phyloP scores from a whole-genome alignment of 2,329 filamentous ascomycete genomes.

The Fragosphaeria purpurea region DNA sequence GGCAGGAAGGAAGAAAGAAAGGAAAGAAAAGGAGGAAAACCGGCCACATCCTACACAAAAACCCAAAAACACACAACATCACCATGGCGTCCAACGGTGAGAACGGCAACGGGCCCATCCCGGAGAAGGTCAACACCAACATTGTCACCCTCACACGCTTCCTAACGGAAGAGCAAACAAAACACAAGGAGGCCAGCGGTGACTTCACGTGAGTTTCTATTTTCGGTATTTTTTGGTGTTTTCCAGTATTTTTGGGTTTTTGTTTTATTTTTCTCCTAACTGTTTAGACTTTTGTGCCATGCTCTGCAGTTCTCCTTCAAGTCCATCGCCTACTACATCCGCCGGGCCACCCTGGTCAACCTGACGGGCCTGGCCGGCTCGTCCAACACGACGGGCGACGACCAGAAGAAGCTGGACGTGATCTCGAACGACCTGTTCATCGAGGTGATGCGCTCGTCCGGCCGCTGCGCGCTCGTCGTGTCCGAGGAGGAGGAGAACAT shows the following conservation, averaged over 20 bases:
- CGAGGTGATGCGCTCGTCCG: constrained; percentile 84
- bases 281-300: constrained; percentile 75
- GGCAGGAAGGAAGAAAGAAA: too few species aligned
- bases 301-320: constrained; percentile 99
- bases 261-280: too few species aligned
- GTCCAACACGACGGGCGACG: constrained; percentile 90
- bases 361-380: constrained; percentile 90
- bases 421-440: constrained; percentile 99
- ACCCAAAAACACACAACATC: neutral
- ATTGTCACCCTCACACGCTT: constrained; percentile 93
- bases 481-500: constrained; percentile 95
- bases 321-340: constrained; percentile 98
- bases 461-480: constrained; percentile 84
- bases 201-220: constrained; percentile 76
- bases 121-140: constrained; percentile 85
- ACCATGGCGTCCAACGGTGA: constrained; percentile 16
- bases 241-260: too few species aligned
- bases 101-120: constrained; percentile 37
- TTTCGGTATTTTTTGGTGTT: too few species aligned
- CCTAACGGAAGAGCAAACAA: constrained; percentile 89
- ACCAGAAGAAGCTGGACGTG: constrained; percentile 99
- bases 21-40: neutral
- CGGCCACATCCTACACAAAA: constrained; percentile 3
- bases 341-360: constrained; percentile 88
- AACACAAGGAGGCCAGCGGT: constrained; percentile 89